Evolutionary conservation across 1,139 yeast species (phyloP).

Genomic region (Blastobotrys persicus): DNA sequence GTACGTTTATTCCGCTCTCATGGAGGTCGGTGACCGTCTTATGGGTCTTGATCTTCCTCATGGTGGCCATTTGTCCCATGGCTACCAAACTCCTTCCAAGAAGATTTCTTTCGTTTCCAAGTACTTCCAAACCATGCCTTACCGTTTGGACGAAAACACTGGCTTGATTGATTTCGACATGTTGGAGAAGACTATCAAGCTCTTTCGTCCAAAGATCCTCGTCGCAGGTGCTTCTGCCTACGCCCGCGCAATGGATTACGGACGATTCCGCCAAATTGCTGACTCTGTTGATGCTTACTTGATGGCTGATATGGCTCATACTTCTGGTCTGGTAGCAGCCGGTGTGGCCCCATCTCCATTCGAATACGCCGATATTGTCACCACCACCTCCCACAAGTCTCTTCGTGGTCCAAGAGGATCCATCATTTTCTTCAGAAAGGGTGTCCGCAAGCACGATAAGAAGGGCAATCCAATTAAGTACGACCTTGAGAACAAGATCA

Average conservation of each 20-base stretch:
- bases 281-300: conserved; percentile 95
- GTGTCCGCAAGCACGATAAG: conserved; percentile 85
- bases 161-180: conserved; percentile 94
- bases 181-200: conserved; percentile 82
- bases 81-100: conserved; percentile 94
- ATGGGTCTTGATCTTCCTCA: conserved; percentile 98
- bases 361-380: conserved; percentile 93
- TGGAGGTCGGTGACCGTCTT: conserved; percentile 92
- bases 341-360: conserved; percentile 96
- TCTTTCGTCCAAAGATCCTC: conserved; percentile 91
- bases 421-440: conserved; percentile 97
- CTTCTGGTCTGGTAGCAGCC: conserved; percentile 93
- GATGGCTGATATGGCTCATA: conserved; percentile 98
- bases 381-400: conserved; percentile 97
- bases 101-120: conserved; percentile 95
- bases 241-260: conserved; percentile 91
- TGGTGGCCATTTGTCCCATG: conserved; percentile 98
- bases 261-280: conserved; percentile 94
- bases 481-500: conserved; percentile 91
- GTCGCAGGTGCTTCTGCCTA: conserved; percentile 99
- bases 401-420: conserved; percentile 99
- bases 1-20: conserved; percentile 90
- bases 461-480: conserved; percentile 86
- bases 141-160: conserved; percentile 85
- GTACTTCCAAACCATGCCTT: conserved; percentile 98